phyloP scores from a whole-genome alignment of 2,329 filamentous ascomycete species.

The Sclerotinia spermophila region DNA sequence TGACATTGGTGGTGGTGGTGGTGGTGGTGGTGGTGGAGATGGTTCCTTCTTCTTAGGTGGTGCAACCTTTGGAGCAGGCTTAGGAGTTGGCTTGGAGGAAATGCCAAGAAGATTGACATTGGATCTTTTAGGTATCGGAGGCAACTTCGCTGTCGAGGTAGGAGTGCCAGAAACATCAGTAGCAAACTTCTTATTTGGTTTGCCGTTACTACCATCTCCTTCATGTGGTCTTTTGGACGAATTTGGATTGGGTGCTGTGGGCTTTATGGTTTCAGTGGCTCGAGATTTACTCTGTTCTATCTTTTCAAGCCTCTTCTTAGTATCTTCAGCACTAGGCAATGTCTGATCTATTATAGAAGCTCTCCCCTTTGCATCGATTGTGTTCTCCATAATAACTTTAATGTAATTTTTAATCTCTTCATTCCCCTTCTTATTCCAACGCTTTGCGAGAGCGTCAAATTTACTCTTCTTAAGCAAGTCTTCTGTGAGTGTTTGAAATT shows the following conservation, averaged over 20 bases:
- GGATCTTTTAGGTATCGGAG: conserved; percentile 29
- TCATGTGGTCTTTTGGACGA: conserved; percentile 36
- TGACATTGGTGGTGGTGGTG: conserved; percentile 33
- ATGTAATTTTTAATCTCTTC: conserved; percentile 60
- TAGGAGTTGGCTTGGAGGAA: conserved; percentile 32
- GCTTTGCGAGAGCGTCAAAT: conserved; percentile 60
- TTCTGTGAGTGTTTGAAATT: conserved; percentile 55
- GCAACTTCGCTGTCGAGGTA: conserved; percentile 26
- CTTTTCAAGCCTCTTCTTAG: conserved; percentile 31
- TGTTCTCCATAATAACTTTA: conserved; percentile 49
- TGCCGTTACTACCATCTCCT: conserved; percentile 31
- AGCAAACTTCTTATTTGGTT: conserved; percentile 37
- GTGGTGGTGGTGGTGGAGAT: conserved; percentile 27
- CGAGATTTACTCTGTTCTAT: conserved; percentile 30
- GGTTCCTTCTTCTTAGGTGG: conserved; percentile 38
- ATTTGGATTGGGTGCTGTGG: conserved; percentile 20
- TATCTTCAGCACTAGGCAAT: conserved; percentile 28
- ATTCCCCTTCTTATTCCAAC: conserved; percentile 61
- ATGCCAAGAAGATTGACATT: conserved; percentile 32
- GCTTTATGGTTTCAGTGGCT: conserved; percentile 23
- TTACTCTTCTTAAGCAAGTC: conserved; percentile 60
- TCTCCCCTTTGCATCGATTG: conserved; percentile 33
- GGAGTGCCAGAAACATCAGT: conserved; percentile 33
- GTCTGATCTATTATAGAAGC: conserved; percentile 46
- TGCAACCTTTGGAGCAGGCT: conserved; percentile 34